Conservation (phyloP, 2,329 filamentous ascomycete genomes). For the Colletotrichum liaoningense region DNA sequence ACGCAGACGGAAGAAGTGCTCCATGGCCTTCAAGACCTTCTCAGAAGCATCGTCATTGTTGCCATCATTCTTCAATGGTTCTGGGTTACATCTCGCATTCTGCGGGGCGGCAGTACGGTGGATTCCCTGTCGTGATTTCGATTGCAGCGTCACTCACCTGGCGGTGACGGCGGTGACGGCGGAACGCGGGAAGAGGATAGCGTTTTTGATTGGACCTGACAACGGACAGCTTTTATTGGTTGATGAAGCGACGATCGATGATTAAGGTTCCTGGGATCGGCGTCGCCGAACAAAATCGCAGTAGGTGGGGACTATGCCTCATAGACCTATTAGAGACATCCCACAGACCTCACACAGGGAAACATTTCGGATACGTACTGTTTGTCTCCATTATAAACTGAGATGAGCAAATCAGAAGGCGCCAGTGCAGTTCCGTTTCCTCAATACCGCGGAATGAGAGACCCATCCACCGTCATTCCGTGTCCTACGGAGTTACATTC, state of each 20-base stretch:
- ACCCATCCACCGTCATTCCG: constrained; percentile 2
- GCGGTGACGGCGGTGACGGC: not conserved
- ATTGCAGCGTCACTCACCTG: not conserved
- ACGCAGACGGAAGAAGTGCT: not conserved
- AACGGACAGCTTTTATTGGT: constrained; percentile 11
- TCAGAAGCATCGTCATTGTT: not conserved
- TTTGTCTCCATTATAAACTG: not conserved
- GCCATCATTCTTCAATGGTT: not conserved
- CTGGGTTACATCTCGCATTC: not conserved
- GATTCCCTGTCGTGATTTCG: not conserved
- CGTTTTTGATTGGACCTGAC: not conserved
- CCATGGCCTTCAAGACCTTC: not conserved
- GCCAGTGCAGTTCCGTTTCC: not conserved
- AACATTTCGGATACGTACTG: not conserved
- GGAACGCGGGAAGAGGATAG: not conserved
- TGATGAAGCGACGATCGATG: not conserved
- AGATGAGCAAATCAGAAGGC: not conserved
- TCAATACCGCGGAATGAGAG: not conserved
- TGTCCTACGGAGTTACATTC: not conserved
- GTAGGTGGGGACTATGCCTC: not conserved
- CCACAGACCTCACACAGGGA: not conserved
- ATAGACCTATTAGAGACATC: not conserved
- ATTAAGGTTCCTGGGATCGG: constrained; percentile 33
- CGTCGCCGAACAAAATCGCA: constrained; percentile 18
- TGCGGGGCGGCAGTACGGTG: not conserved